phyloP scores from a whole-genome alignment of 2,329 filamentous ascomycete species.

The Trichoderma sp. region DNA sequence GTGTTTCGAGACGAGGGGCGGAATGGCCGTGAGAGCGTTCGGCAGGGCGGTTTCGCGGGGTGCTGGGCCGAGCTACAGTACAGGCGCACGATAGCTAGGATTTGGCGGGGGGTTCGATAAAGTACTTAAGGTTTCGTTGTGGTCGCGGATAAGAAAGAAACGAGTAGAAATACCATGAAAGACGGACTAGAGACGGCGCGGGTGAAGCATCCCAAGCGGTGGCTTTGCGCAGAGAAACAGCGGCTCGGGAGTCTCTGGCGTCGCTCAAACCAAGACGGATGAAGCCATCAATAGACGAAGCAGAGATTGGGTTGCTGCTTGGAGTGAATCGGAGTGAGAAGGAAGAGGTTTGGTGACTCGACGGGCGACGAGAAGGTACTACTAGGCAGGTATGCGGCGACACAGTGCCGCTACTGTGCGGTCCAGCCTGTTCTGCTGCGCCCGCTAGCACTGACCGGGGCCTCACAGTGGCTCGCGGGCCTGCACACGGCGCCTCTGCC shows the following conservation, averaged over 20 bases:
- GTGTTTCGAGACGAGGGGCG: conserved; percentile 23
- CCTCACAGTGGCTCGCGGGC: conserved; percentile 4
- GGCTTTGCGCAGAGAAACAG: background rate
- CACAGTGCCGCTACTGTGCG: conserved; percentile 15
- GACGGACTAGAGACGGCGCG: background rate
- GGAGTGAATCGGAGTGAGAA: conserved; percentile 26
- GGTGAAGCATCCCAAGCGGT: conserved; percentile 18
- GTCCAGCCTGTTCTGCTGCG: conserved; percentile 18
- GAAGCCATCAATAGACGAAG: conserved; percentile 15
- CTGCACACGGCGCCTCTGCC: conserved; percentile 4
- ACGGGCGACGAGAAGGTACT: conserved; percentile 12
- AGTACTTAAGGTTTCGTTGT: background rate
- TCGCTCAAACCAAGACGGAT: conserved; percentile 27
- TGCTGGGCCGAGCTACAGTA: conserved; percentile 19
- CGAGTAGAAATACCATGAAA: background rate
- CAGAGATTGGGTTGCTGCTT: conserved; percentile 17
- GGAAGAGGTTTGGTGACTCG: conserved; percentile 26
- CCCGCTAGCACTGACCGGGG: conserved; percentile 18
- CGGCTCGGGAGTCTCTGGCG: conserved; percentile 19
- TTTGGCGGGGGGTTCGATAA: conserved; percentile 19
- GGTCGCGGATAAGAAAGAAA: background rate
- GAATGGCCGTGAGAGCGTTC: conserved; percentile 17
- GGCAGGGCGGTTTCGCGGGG: conserved; percentile 25
- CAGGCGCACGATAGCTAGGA: conserved; percentile 7
- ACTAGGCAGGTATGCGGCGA: conserved; percentile 13